Base-by-base conservation (phyloP, 192 early-diverging fungal genomes). In the Geranomyces michiganensis region DNA sequence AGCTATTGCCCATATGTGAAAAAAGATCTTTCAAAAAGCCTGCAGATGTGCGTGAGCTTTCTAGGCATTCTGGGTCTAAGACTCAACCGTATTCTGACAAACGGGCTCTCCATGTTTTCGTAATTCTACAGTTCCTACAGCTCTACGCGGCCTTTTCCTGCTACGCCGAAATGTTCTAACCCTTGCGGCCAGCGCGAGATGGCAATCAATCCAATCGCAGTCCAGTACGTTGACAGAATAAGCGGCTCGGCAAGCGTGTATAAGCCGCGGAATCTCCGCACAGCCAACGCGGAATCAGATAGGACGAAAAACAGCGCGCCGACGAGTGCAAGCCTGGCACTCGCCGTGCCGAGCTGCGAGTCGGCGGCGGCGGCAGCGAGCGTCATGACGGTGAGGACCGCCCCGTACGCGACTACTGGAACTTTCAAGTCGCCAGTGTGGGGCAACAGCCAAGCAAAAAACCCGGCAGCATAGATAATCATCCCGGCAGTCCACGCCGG, bases 151-250 rank as follows among this genome's bases (percentile, higher is more conserved):
- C 10, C 36, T 41, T 41, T 41, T 41, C 36, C 36, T 3, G 36
- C 36, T 7, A 41, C 3, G 36, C 36, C 5, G 36, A 41, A 3
- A 3, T 41, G 36, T 41, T 41, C 36, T 10, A 41, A 10, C 36
- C 10, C 36, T 41, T 41, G 36, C 51, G 51, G 51, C 51, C 51
- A 55, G 19, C 51, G 19, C 51, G 51, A 55, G 15, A 55, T 27
- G 21, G 51, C 51, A 27, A 55, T 55, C 21, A 55, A 15, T 24
- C 51, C 51, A 55, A 55, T 55, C 21, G 51, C 51, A n/a, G 51
- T 55, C 51, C 51, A 55, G 14, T 55, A 55, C 4, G 51, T 55
- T 15, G 51, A 55, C 19, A 55, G 14, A 15, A 55, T 27, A 7
- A 55, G 51, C 51, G 26, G 26, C 51, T 55, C 21, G 21, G 51